Conservation (phyloP, 2,329 filamentous ascomycete species). For the Calonectria naviculata region DNA sequence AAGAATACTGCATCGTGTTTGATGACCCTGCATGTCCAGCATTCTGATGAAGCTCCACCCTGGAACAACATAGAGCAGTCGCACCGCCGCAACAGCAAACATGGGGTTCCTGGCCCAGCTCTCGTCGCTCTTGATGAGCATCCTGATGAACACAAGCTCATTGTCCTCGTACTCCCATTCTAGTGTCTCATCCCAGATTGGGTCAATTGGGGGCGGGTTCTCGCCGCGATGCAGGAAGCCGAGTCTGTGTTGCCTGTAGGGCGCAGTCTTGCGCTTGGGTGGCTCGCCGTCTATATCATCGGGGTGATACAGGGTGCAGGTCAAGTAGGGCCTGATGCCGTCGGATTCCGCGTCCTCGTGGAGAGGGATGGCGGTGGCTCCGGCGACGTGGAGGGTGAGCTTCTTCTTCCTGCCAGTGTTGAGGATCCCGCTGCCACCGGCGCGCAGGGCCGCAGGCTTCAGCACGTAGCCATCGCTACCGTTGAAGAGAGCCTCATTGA, state of each 20-base stretch:
- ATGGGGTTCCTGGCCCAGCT: conserved; percentile 71
- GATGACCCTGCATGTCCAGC: conserved; percentile 72
- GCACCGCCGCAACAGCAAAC: conserved; percentile 69
- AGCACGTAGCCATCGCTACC: conserved; percentile 74
- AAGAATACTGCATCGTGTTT: conserved; percentile 71
- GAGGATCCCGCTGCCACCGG: conserved; percentile 63
- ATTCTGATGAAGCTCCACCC: conserved; percentile 75
- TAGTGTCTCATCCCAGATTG: conserved; percentile 73
- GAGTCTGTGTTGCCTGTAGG: conserved; percentile 69
- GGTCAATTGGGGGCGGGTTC: conserved; percentile 69
- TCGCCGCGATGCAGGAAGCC: conserved; percentile 68
- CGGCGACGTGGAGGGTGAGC: conserved; percentile 69
- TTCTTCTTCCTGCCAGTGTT: conserved; percentile 58
- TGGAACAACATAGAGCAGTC: conserved; percentile 64
- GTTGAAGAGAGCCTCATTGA: conserved; percentile 75
- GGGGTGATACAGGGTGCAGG: conserved; percentile 72
- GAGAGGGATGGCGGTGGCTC: conserved; percentile 70
- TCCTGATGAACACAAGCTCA: conserved; percentile 71
- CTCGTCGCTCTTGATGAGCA: conserved; percentile 76
- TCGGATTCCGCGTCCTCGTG: conserved; percentile 61
- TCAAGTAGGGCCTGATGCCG: conserved; percentile 72
- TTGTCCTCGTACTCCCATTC: conserved; percentile 78
- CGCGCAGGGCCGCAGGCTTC: conserved; percentile 70
- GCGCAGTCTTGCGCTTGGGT: conserved; percentile 70
- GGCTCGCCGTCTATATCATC: conserved; percentile 58